Conservation (phyloP, 768 basidiomycete species). For the Boletus rufocinnamomeus region DNA sequence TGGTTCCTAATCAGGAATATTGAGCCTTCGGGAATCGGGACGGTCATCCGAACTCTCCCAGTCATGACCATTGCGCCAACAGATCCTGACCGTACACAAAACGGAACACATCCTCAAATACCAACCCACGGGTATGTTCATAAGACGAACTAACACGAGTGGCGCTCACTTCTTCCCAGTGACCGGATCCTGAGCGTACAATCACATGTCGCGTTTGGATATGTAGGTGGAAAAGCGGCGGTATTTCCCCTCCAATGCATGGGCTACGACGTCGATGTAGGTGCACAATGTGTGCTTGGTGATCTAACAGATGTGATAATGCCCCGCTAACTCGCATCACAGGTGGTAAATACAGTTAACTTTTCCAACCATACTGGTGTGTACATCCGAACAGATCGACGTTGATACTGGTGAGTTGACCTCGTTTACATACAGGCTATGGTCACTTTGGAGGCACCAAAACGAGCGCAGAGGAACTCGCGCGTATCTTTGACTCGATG, state of each 20-base stretch:
- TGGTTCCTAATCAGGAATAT: conserved; percentile 9
- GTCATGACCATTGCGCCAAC: conserved; percentile 6
- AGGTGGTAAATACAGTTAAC: conserved; percentile 91
- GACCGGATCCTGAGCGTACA: conserved; percentile 86
- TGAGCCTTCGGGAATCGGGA: not conserved
- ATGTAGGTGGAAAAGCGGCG: conserved; percentile 86
- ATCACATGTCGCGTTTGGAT: conserved; percentile 91
- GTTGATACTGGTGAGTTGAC: not conserved
- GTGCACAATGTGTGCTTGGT: conserved; percentile 24
- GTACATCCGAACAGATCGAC: conserved; percentile 14
- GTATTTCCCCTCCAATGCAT: conserved; percentile 80
- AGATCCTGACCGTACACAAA: not conserved
- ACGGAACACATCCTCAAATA: not conserved
- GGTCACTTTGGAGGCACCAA: conserved; percentile 77
- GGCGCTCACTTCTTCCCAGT: conserved; percentile 15
- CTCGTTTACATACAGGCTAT: conserved; percentile 65
- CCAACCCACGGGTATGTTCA: conserved; percentile 12
- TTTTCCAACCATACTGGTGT: conserved; percentile 92
- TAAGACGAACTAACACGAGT: not conserved
- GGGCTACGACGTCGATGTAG: conserved; percentile 94
- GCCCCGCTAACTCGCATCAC: conserved; percentile 7
- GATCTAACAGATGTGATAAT: not conserved
- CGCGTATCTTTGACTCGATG: conserved; percentile 70
- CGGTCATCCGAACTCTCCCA: not conserved
- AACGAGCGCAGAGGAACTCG: conserved; percentile 76